These are phyloP conservation scores for Phlebopus sp. DNA, from an alignment of 1,284 basidiomycete species.

Conservation along the genomic window DNA sequence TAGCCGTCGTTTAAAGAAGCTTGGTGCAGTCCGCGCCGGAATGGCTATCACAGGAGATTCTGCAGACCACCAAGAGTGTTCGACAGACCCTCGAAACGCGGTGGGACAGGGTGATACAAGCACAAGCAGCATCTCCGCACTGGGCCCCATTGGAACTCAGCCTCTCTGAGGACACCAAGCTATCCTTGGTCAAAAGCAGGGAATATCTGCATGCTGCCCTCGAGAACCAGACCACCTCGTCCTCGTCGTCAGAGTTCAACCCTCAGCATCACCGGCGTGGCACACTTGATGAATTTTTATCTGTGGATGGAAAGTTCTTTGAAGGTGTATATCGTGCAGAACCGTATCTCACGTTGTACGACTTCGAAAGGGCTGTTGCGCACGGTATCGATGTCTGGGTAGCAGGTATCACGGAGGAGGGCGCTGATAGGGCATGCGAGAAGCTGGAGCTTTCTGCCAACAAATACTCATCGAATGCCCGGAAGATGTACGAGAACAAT, in stretches of 20 bases:
- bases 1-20: conserved; percentile 37
- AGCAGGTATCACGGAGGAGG: conserved; percentile 1
- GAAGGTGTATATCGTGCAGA: conserved; percentile 11
- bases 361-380: conserved; percentile 35
- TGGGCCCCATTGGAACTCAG: conserved; percentile 31
- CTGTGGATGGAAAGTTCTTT: conserved; percentile 17
- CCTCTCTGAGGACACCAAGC: conserved; percentile 24
- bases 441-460: conserved; percentile 25
- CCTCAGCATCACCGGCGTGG: conserved; percentile 13
- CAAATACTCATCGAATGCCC: conserved; percentile 30
- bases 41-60: conserved; percentile 16
- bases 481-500: conserved; percentile 29
- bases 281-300: conserved; percentile 21
- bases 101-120: conserved; percentile 13
- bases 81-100: conserved; percentile 14
- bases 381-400: conserved; percentile 34
- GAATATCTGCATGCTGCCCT: conserved; percentile 26
- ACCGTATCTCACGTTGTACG: conserved; percentile 26
- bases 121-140: conserved; percentile 16
- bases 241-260: conserved; percentile 10
- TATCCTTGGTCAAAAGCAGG: conserved; percentile 29
- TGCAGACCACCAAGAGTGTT: conserved; percentile 15
- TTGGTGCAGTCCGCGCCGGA: conserved; percentile 22
- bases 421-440: conserved; percentile 14
- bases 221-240: background rate